These are phyloP conservation scores for Herpetospermum pedunculosum DNA, from an alignment of 306 rosid genomes.

Conservation along the genomic window DNA sequence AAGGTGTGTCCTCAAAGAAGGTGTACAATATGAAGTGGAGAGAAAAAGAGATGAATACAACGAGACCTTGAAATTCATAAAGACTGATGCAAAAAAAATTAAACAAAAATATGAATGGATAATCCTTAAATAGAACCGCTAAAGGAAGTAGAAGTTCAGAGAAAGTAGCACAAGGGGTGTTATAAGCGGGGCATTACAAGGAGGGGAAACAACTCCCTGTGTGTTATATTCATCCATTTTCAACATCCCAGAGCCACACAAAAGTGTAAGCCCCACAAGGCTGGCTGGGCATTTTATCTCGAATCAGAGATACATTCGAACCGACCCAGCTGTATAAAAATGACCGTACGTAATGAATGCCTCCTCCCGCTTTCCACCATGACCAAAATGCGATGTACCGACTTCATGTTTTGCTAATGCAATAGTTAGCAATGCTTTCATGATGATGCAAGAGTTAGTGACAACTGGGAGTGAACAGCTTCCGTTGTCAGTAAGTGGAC, in stretches of 20 bases:
- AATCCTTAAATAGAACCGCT: slow-evolving; percentile 7
- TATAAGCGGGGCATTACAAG: slow-evolving; percentile 7
- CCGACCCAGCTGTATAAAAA: background rate
- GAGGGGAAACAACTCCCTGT: background rate
- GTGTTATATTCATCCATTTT: background rate
- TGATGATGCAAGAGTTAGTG: slow-evolving; percentile 13
- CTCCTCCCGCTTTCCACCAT: slow-evolving; percentile 3
- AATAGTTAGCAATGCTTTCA: slow-evolving; percentile 15
- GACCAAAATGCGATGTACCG: slow-evolving; percentile 3
- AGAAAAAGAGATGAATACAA: background rate
- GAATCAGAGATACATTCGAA: background rate
- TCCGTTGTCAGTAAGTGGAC: slow-evolving; percentile 28
- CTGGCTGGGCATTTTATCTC: background rate
- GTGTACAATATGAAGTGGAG: slow-evolving; percentile 1
- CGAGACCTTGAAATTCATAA: slow-evolving; percentile 2
- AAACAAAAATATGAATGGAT: slow-evolving; percentile 12
- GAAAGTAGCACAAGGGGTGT: slow-evolving; percentile 7
- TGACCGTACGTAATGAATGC: background rate
- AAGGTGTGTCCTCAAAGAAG: background rate
- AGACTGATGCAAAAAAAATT: background rate
- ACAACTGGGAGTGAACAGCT: slow-evolving; percentile 16
- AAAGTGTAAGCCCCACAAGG: background rate
- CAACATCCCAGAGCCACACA: background rate
- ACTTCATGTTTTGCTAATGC: slow-evolving; percentile 11
- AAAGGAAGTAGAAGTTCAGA: slow-evolving; percentile 5